phyloP scores from a whole-genome alignment of 1,284 basidiomycete genomes.

The Phlebopus sp. region DNA sequence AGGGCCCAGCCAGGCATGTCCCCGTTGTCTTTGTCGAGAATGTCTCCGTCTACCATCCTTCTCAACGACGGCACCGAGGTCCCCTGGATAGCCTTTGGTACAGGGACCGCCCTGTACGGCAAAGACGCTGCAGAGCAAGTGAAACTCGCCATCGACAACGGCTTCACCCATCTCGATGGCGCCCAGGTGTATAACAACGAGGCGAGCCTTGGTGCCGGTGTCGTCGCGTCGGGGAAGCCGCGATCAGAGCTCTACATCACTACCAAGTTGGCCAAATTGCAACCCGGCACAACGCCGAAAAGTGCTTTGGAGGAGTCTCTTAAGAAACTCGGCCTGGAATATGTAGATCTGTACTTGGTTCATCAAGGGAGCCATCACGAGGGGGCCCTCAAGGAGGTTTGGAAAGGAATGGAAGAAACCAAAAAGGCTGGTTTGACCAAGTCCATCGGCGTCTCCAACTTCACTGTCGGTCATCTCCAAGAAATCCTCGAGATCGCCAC shows the following conservation, averaged over 20 bases:
- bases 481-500: conserved; percentile 58
- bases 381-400: conserved; percentile 52
- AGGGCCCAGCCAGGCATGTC: neutral
- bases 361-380: conserved; percentile 46
- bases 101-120: conserved; percentile 56
- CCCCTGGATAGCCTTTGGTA: conserved; percentile 70
- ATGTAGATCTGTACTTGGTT: conserved; percentile 79
- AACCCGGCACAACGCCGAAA: conserved; percentile 43
- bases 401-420: conserved; percentile 72
- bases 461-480: conserved; percentile 62
- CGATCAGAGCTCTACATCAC: conserved; percentile 53
- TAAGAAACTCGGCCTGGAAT: conserved; percentile 57
- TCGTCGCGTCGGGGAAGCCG: conserved; percentile 51
- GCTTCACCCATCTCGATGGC: conserved; percentile 70
- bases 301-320: conserved; percentile 53
- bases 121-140: conserved; percentile 53
- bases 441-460: conserved; percentile 87
- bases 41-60: conserved; percentile 40
- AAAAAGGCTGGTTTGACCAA: conserved; percentile 66
- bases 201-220: conserved; percentile 50
- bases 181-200: conserved; percentile 71
- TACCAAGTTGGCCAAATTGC: conserved; percentile 52
- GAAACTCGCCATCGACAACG: conserved; percentile 52
- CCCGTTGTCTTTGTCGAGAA: conserved; percentile 21
- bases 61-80: conserved; percentile 59